Percentiles rank a stretch among this genome's conserved stretches.
Conservation (phyloP, 768 basidiomycete species). For the Mycena belliarum region DNA sequence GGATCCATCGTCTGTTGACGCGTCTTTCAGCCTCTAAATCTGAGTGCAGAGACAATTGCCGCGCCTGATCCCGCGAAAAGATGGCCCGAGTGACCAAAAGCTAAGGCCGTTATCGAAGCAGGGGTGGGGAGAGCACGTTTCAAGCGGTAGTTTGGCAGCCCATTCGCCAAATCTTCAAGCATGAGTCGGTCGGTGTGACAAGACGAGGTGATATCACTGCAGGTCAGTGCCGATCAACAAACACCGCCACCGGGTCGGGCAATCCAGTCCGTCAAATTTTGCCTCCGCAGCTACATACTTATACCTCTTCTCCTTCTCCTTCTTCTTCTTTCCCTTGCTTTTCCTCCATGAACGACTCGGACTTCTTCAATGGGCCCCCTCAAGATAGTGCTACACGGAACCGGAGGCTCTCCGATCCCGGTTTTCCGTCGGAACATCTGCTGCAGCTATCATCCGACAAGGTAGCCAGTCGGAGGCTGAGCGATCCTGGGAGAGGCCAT, state of each 20-base stretch:
- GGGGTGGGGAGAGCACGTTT: conserved; percentile 41
- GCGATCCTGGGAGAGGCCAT: conserved; percentile 15
- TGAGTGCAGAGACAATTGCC: conserved; percentile 6
- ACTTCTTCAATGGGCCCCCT: background rate
- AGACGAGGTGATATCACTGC: too few relatives aligned
- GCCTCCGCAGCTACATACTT: too few relatives aligned
- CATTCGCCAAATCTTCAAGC: conserved; percentile 6
- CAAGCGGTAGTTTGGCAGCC: conserved; percentile 16
- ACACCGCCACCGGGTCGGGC: too few relatives aligned
- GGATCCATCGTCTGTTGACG: conserved; percentile 61
- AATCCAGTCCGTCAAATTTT: too few relatives aligned
- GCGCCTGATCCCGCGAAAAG: conserved; percentile 67
- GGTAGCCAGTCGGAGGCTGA: conserved; percentile 8
- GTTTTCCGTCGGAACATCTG: conserved; percentile 5
- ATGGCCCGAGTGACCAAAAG: conserved; percentile 47
- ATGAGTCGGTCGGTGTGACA: too few relatives aligned
- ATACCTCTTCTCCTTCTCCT: too few relatives aligned
- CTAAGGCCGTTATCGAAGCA: conserved; percentile 53
- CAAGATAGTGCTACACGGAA: background rate
- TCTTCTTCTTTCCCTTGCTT: too few relatives aligned
- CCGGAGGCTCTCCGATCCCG: conserved; percentile 20
- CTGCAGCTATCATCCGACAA: background rate
- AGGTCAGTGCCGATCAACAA: too few relatives aligned
- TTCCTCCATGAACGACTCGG: conserved; percentile 7
- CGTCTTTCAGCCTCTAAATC: background rate